Evolutionary conservation across 1,284 basidiomycete genomes (phyloP), one percentile per base, ranked within the genome.

Genomic region (Moniliophthora roreri): DNA sequence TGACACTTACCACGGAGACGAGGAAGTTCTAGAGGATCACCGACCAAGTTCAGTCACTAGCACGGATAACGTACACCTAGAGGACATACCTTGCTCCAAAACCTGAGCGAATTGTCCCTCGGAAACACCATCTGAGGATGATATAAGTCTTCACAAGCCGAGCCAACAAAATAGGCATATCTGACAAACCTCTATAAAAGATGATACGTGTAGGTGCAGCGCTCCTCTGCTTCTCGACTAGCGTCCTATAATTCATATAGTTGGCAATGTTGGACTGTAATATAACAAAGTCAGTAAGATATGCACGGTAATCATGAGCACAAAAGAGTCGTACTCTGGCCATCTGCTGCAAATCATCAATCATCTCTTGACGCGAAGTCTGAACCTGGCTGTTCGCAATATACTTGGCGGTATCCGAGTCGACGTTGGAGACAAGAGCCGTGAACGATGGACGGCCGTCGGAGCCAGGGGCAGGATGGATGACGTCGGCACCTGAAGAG

Each of bases 31-130:
- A 24, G 0, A 20, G 3, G 23, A 1, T 2, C 38, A 46, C 21
- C 21, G 45, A 24, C 5, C 16, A 44, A 42, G 10, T 37, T 6
- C 6, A 47, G 20, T 28, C n/a, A n/a, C n/a, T n/a, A n/a, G n/a
- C n/a, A n/a, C n/a, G n/a, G n/a, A n/a, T n/a, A n/a, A 59, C 71
- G 23, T 60, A 86, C 86, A 71, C 59, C 80, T 76, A 52, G 21
- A 47, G 36, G 16, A 62, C 71, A 41, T 47, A 84, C 85, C 85
- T 59, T 70, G 61, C 0, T 86, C 80, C 8, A 89, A 66, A 2
- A 91, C 89, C 47, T 85, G 77, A 54, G 77, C 72, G 63, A 91
- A 91, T 58, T 91, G 87, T 4, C 89, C 89, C 67, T 91, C 89
- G 5, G 86, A 89, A 21, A 91, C 89, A 62, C 89, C 89, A 62